phyloP scores from a whole-genome alignment of 768 basidiomycete genomes.

The Boletus huronensis region DNA sequence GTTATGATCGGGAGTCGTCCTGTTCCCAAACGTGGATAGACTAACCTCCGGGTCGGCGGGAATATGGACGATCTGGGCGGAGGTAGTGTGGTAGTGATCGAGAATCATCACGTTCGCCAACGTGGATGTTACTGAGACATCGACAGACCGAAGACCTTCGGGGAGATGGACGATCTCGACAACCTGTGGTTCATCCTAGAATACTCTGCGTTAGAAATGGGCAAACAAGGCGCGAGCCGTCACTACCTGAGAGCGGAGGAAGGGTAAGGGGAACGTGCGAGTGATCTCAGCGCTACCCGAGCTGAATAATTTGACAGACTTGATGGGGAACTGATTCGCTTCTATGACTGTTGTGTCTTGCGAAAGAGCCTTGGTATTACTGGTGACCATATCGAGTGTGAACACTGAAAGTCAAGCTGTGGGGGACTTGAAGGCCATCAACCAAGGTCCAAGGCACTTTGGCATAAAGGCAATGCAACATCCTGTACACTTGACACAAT shows the following conservation, averaged over 20 bases:
- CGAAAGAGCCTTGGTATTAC: not conserved
- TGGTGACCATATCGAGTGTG: conserved; percentile 1
- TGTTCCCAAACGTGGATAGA: conserved; percentile 1
- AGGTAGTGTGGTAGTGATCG: conserved; percentile 7
- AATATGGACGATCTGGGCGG: not conserved
- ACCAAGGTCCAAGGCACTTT: no score
- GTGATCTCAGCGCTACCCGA: conserved; percentile 15
- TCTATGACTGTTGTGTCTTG: conserved; percentile 3
- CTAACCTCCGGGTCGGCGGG: no score
- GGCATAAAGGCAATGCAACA: no score
- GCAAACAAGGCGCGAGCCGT: no score
- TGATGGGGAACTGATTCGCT: conserved; percentile 15
- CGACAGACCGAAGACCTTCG: not conserved
- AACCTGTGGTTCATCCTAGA: conserved; percentile 13
- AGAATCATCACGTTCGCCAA: conserved; percentile 11
- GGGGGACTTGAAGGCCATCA: not conserved
- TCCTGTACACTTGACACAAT: no score
- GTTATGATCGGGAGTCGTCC: conserved; percentile 15
- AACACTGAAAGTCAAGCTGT: not conserved
- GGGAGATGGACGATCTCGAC: conserved; percentile 19
- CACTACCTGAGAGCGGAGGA: conserved; percentile 7
- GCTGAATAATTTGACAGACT: conserved; percentile 17
- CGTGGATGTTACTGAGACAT: conserved; percentile 11
- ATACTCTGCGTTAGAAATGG: not conserved
- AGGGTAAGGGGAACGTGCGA: conserved; percentile 18